Conservation (phyloP, 2,329 filamentous ascomycete genomes). For the Fusarium robinianum region DNA sequence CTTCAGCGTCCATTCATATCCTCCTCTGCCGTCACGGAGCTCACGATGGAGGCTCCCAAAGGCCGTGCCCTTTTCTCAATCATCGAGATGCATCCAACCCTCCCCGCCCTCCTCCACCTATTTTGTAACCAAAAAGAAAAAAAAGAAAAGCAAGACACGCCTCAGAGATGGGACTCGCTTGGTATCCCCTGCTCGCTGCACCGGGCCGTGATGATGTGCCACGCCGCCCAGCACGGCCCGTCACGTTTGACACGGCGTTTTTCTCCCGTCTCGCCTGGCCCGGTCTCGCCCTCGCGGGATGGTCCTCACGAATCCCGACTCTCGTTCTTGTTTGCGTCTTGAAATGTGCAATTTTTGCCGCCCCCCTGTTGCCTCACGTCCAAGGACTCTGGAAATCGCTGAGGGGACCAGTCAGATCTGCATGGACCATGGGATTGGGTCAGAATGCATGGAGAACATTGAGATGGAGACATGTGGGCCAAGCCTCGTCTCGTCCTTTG, state of each 20-base stretch:
- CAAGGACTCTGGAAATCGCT: too few species aligned
- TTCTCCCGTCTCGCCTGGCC: neutral
- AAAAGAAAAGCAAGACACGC: conserved; percentile 2
- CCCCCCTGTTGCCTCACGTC: neutral
- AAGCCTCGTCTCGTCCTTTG: neutral
- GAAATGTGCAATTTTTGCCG: too few species aligned
- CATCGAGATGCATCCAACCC: too few species aligned
- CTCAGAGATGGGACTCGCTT: neutral
- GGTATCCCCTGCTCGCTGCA: conserved; percentile 25
- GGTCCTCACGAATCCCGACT: too few species aligned
- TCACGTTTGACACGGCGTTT: conserved; percentile 18
- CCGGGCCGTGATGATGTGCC: conserved; percentile 25
- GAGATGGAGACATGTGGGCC: too few species aligned
- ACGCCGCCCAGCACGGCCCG: conserved; percentile 27
- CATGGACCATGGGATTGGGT: conserved; percentile 30
- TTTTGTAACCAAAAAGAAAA: neutral
- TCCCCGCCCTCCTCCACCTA: too few species aligned
- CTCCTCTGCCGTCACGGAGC: too few species aligned
- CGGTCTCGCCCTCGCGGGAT: too few species aligned
- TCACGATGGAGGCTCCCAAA: too few species aligned
- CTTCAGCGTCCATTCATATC: too few species aligned
- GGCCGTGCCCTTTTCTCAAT: too few species aligned
- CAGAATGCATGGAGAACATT: conserved; percentile 9
- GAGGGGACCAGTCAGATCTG: conserved; percentile 22
- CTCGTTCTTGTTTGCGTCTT: too few species aligned